A percentile compares a stretch with the other conserved stretches of the same genome.
Conservation (phyloP, 495 filamentous ascomycete species). For the Pseudoneurospora amorphoporcata region DNA sequence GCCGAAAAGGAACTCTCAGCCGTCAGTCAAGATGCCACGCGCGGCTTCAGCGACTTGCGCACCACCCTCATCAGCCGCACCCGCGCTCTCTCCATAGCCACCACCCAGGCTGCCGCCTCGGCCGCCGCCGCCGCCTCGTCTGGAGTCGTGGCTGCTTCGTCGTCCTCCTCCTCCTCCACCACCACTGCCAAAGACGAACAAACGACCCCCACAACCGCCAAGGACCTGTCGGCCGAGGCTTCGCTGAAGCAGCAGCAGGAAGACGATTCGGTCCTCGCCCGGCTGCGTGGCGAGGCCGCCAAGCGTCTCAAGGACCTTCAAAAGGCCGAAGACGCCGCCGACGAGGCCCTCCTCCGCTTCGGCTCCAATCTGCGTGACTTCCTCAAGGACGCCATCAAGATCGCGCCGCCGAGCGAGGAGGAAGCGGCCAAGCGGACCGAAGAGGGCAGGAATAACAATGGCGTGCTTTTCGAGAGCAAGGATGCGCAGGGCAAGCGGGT, state of each 20-base stretch:
- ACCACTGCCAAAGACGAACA: slow-evolving; percentile 13
- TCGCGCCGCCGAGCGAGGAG: slow-evolving; percentile 52
- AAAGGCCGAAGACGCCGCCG: slow-evolving; percentile 91
- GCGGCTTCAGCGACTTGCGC: slow-evolving; percentile 67
- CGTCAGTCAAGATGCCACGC: slow-evolving; percentile 69
- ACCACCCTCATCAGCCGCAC: slow-evolving; percentile 61
- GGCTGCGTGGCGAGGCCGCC: slow-evolving; percentile 70
- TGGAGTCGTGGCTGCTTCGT: not conserved
- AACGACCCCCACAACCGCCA: slow-evolving; percentile 31
- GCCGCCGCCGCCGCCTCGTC: slow-evolving; percentile 2
- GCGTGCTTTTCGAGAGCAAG: slow-evolving; percentile 82
- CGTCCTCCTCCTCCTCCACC: not conserved
- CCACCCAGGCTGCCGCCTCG: slow-evolving; percentile 13
- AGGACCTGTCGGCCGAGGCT: slow-evolving; percentile 37
- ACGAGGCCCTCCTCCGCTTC: slow-evolving; percentile 90
- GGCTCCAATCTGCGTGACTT: slow-evolving; percentile 86
- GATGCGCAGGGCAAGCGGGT: slow-evolving; percentile 82
- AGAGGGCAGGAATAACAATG: slow-evolving; percentile 12
- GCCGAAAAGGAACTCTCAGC: slow-evolving; percentile 70
- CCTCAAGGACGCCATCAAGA: slow-evolving; percentile 80
- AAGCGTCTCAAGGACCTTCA: slow-evolving; percentile 86
- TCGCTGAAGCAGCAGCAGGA: slow-evolving; percentile 46
- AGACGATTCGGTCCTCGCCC: slow-evolving; percentile 69
- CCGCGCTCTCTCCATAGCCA: slow-evolving; percentile 58
- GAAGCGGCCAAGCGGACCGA: slow-evolving; percentile 21